These are phyloP conservation scores for Eragrostis nindensis DNA, from an alignment of 176 grass and related monocot species.

Conservation along the genomic window DNA sequence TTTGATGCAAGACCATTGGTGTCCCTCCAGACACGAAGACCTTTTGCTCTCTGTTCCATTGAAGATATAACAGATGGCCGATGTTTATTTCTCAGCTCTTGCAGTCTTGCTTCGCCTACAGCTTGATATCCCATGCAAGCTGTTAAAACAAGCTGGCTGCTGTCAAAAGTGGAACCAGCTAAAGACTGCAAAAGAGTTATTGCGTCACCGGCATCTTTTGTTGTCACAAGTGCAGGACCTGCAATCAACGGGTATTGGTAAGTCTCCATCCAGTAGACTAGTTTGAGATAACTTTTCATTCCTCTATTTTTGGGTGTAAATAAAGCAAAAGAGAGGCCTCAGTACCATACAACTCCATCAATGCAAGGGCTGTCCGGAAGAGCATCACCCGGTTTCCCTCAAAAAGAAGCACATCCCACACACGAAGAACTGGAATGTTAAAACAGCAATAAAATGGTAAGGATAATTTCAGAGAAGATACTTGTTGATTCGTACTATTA, in stretches of 20 bases:
- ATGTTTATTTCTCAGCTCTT: conserved; percentile 89
- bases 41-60: conserved; percentile 93
- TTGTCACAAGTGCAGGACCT: conserved; percentile 97
- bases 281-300: neutral
- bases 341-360: conserved; percentile 99
- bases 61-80: conserved; percentile 82
- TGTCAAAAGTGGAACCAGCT: conserved; percentile 95
- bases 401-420: conserved; percentile 97
- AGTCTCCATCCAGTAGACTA: conserved; percentile 16
- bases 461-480: conserved; percentile 26
- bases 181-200: conserved; percentile 94
- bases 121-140: conserved; percentile 96
- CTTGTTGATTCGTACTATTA: conserved; percentile 16
- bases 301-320: conserved; percentile 5
- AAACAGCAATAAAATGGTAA: conserved; percentile 43
- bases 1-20: conserved; percentile 86
- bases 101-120: conserved; percentile 76
- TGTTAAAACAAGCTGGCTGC: conserved; percentile 97
- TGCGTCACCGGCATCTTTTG: conserved; percentile 98
- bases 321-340: conserved; percentile 36
- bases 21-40: conserved; percentile 64
- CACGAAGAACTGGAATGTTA: conserved; percentile 87
- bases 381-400: conserved; percentile 94
- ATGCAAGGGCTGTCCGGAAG: conserved; percentile 84
- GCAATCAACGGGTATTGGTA: conserved; percentile 22